These are phyloP conservation scores for Salix exigua DNA, from an alignment of 345 rosid genomes.

Conservation along the genomic window DNA sequence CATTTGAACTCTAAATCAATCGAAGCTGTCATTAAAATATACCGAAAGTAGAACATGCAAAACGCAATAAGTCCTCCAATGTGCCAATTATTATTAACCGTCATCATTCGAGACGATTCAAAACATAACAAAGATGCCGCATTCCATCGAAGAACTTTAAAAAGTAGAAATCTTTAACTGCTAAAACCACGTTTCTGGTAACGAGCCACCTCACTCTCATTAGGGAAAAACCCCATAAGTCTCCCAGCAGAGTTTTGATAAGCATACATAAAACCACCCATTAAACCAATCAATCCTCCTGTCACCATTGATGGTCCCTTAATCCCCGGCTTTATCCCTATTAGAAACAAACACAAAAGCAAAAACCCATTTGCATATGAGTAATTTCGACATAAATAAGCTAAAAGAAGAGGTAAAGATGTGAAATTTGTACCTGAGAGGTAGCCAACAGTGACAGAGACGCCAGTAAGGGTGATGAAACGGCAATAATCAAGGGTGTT, in stretches of 20 bases:
- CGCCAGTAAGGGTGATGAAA: slow-evolving; percentile 65
- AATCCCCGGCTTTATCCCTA: slow-evolving; percentile 87
- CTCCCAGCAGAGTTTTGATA: slow-evolving; percentile 97
- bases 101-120: background rate
- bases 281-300: slow-evolving; percentile 85
- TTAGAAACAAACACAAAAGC: background rate
- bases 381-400: background rate
- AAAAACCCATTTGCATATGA: background rate
- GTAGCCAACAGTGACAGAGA: slow-evolving; percentile 95
- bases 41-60: background rate
- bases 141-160: background rate
- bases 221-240: slow-evolving; percentile 93
- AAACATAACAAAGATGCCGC: background rate
- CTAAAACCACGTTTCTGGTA: slow-evolving; percentile 26
- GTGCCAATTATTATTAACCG: background rate
- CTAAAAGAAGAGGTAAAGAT: background rate
- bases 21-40: background rate
- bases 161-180: background rate
- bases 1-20: background rate
- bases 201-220: slow-evolving; percentile 75
- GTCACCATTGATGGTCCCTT: slow-evolving; percentile 98
- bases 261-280: slow-evolving; percentile 99
- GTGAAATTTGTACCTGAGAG: slow-evolving; percentile 52
- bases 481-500: slow-evolving; percentile 76
- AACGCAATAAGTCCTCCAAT: background rate